phyloP scores from a whole-genome alignment of 352 stramenopile genomes.

The Globisporangium acanthophoron region DNA sequence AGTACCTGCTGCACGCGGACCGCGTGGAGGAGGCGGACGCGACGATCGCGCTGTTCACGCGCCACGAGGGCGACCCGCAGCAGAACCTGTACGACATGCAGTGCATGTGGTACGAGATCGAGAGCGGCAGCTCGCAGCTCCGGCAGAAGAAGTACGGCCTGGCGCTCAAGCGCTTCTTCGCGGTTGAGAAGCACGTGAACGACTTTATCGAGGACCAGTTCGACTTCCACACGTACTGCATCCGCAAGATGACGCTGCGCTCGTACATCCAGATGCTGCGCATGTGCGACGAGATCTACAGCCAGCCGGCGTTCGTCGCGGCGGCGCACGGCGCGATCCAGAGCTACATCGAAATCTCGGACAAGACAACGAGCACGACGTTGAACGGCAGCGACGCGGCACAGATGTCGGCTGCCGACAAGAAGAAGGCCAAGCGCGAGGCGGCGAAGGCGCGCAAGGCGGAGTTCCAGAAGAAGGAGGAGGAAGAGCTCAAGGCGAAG shows the following conservation, averaged over 20 bases:
- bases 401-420: slow-evolving; percentile 90
- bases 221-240: slow-evolving; percentile 98
- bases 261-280: slow-evolving; percentile 94
- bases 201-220: slow-evolving; percentile 98
- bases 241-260: slow-evolving; percentile 97
- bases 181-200: slow-evolving; percentile 96
- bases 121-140: slow-evolving; percentile 63
- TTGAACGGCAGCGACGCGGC: slow-evolving; percentile 66
- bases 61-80: slow-evolving; percentile 94
- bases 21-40: slow-evolving; percentile 90
- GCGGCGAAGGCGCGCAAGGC: slow-evolving; percentile 86
- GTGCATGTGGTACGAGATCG: slow-evolving; percentile 98
- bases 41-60: slow-evolving; percentile 96
- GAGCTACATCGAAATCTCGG: slow-evolving; percentile 86
- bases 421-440: slow-evolving; percentile 89
- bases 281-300: slow-evolving; percentile 92
- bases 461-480: slow-evolving; percentile 85
- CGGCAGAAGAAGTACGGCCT: slow-evolving; percentile 67
- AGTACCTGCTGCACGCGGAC: slow-evolving; percentile 94
- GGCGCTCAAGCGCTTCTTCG: slow-evolving; percentile 93
- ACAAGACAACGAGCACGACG: slow-evolving; percentile 28
- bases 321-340: slow-evolving; percentile 87
- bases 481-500: slow-evolving; percentile 67
- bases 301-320: slow-evolving; percentile 83
- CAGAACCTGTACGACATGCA: slow-evolving; percentile 98